Percentiles rank a stretch among this genome's conserved stretches.
Evolutionary conservation across 352 stramenopile species (phyloP).

Genomic region (Phytophthora agathidicida): DNA sequence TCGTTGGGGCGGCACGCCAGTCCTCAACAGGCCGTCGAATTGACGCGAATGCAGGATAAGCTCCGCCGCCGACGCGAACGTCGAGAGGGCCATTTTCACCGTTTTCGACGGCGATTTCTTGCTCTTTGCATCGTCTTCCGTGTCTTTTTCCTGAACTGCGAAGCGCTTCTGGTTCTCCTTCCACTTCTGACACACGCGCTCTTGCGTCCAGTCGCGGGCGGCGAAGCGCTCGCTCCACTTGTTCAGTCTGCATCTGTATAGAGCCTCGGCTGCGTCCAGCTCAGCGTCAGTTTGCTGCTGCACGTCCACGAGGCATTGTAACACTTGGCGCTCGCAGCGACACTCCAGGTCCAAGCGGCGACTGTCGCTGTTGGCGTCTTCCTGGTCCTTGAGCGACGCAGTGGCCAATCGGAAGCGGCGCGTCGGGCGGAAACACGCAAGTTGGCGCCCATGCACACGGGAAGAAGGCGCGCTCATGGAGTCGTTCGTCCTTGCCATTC

Average conservation of each 20-base stretch:
- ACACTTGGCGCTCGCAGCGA: constrained; percentile 50
- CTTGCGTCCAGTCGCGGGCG: constrained; percentile 55
- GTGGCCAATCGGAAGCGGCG: constrained; percentile 47
- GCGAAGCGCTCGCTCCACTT: constrained; percentile 73
- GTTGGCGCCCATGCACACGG: constrained; percentile 47
- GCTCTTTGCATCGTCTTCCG: constrained; percentile 4
- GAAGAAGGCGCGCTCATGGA: neutral
- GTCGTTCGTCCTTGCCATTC: too few species aligned
- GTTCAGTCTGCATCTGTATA: constrained; percentile 36
- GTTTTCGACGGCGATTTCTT: constrained; percentile 36
- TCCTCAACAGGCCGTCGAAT: constrained; percentile 67
- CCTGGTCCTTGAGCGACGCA: neutral
- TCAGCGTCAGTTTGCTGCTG: constrained; percentile 13
- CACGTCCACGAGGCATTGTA: constrained; percentile 42
- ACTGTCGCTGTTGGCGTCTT: neutral
- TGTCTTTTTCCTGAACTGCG: constrained; percentile 15
- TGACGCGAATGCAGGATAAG: constrained; percentile 57
- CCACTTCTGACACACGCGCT: constrained; percentile 74
- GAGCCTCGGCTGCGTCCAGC: constrained; percentile 28
- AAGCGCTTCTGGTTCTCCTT: constrained; percentile 71
- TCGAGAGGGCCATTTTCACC: constrained; percentile 60
- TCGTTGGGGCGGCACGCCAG: constrained; percentile 66
- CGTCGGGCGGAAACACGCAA: constrained; percentile 71
- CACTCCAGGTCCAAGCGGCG: constrained; percentile 41
- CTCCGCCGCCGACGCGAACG: constrained; percentile 58